Base-by-base conservation (phyloP, 139 green algal species). In the Coelastrella sp. region DNA sequence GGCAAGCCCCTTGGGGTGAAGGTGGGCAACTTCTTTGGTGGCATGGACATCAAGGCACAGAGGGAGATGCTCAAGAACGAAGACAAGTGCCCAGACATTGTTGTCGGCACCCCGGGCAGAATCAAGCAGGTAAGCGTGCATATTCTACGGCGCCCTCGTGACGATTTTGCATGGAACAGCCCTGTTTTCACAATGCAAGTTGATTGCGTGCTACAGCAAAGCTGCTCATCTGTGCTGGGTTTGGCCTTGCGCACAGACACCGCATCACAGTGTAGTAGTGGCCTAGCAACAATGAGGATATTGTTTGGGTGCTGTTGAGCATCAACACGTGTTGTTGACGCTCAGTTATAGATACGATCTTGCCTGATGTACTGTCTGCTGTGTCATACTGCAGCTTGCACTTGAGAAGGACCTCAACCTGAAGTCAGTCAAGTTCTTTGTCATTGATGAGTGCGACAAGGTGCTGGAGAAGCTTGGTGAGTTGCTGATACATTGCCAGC, bases 361-460 rank as follows among this genome's bases (percentile, higher is more conserved):
- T 47, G 32, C 32, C 32, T 47, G 32, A 71, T 71, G 61, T 71
- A 10, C 11, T 71, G 61, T 71, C 10, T 10, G 8, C 11, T 76
- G 16, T 76, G 68, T 17, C 17, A 17, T 23, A 32, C 16, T 76
- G 68, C 94, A 97, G 95, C 96, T 99, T 23, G 97, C 93, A 2
- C 95, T 96, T 78, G 94, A 99, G 84, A 92, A 92, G 47, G 83
- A 90, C 19, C 94, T 99, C 47, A 97, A 98, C 74, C 92, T 99
- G 86, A 94, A 93, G 73, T 92, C 95, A 86, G 93, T 99, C n/a
- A 93, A 96, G 5, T 97, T 99, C 95, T 99, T 99, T 92, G 94
- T 99, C 10, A 93, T 99, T 16, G 98, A 99, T 90, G 98, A 99
- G 96, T 99, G 98, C 92, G 98, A 99, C 95, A 99, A 99, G 94